Conservation (phyloP, 768 basidiomycete genomes). For the Pisolithus albus region DNA sequence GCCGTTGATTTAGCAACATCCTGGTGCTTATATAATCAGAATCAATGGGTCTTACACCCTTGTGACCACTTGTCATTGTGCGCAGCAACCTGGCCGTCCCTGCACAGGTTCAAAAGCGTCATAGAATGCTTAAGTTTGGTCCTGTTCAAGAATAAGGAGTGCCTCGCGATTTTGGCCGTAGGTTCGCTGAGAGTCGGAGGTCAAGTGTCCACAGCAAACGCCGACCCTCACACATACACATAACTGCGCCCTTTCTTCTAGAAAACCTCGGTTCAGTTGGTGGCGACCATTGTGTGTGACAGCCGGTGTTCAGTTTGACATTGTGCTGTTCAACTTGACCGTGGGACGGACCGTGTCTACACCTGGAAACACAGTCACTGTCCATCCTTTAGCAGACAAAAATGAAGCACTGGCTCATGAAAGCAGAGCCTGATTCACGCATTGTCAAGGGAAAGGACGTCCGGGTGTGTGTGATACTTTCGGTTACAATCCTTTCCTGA, state of each 20-base stretch:
- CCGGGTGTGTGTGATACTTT: slow-evolving; percentile 40
- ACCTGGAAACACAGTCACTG: background rate
- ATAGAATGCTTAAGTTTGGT: background rate
- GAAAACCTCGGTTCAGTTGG: too few species aligned
- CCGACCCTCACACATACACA: too few species aligned
- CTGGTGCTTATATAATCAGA: background rate
- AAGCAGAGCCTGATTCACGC: slow-evolving; percentile 81
- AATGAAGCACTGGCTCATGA: slow-evolving; percentile 59
- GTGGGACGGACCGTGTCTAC: background rate
- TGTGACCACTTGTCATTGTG: background rate
- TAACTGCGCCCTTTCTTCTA: too few species aligned
- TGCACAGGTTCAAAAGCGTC: background rate
- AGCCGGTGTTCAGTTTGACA: too few species aligned
- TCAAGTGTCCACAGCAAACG: too few species aligned
- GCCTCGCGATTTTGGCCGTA: too few species aligned
- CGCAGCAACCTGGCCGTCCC: background rate
- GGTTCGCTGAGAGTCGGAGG: too few species aligned
- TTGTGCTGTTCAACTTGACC: too few species aligned
- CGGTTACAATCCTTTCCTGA: background rate
- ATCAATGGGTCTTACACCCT: too few species aligned
- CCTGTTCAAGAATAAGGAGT: too few species aligned
- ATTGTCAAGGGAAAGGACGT: slow-evolving; percentile 84
- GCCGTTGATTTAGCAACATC: background rate
- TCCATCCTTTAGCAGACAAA: slow-evolving; percentile 6
- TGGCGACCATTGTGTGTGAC: too few species aligned